phyloP scores from a whole-genome alignment of 1,284 basidiomycete species.

The Papiliotrema terrestris region DNA sequence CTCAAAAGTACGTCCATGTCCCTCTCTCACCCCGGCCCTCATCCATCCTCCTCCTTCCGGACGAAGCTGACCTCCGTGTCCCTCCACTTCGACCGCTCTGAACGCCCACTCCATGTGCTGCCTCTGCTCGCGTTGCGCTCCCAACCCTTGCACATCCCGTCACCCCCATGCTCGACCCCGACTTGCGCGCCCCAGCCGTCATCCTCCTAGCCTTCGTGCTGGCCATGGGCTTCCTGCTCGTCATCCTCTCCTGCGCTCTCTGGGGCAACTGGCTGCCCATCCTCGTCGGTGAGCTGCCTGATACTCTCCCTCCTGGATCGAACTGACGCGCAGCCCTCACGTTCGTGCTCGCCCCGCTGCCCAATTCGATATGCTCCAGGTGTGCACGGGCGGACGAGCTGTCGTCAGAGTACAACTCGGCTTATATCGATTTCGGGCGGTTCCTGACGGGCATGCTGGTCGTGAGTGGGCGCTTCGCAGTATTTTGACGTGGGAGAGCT shows the following conservation, averaged over 20 bases:
- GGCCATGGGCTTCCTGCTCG: constrained; percentile 91
- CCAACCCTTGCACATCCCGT: constrained; percentile 1
- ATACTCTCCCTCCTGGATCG: not conserved
- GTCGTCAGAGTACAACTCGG: constrained; percentile 55
- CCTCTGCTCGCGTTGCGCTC: constrained; percentile 15
- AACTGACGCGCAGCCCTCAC: constrained; percentile 66
- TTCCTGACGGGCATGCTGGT: constrained; percentile 90
- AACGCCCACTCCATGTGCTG: constrained; percentile 3
- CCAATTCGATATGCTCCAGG: constrained; percentile 70
- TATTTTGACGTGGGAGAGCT: constrained; percentile 54
- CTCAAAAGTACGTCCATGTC: constrained; percentile 5
- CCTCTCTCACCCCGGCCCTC: too few species aligned
- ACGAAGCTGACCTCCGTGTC: not conserved
- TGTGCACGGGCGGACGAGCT: constrained; percentile 56
- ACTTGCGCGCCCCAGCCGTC: constrained; percentile 59
- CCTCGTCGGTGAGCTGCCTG: constrained; percentile 74
- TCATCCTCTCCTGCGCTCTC: constrained; percentile 95
- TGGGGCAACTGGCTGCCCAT: constrained; percentile 97
- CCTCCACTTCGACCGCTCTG: not conserved
- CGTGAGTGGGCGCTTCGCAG: constrained; percentile 63
- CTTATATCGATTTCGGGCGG: constrained; percentile 85
- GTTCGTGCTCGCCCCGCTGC: constrained; percentile 91
- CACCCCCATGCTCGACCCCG: not conserved
- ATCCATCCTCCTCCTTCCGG: not conserved
- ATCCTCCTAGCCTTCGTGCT: constrained; percentile 94